A percentile compares a stretch with the other conserved stretches of the same genome.
These are phyloP conservation scores for Tylopilus sp. DNA, from an alignment of 1,284 basidiomycete species.

Conservation along the genomic window DNA sequence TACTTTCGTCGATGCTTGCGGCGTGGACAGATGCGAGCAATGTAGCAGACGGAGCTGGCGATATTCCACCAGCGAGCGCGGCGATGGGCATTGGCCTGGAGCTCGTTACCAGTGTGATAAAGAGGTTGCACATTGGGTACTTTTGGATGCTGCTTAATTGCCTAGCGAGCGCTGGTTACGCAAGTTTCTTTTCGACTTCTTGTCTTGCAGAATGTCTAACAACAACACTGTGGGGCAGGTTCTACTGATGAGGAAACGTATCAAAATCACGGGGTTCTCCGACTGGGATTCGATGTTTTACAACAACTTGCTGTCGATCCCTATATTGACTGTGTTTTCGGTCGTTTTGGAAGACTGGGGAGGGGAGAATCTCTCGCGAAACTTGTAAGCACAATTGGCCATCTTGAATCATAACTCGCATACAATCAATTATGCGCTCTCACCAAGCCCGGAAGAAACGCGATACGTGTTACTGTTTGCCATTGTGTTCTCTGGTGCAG, in stretches of 20 bases:
- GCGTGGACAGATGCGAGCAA: slow-evolving; percentile 86
- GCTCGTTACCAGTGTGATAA: slow-evolving; percentile 48
- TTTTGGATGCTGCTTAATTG: slow-evolving; percentile 98
- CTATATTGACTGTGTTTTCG: slow-evolving; percentile 82
- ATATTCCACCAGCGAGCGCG: slow-evolving; percentile 41
- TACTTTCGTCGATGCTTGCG: slow-evolving; percentile 93
- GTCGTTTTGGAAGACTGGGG: slow-evolving; percentile 92
- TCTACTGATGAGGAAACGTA: slow-evolving; percentile 93
- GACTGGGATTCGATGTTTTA: slow-evolving; percentile 99
- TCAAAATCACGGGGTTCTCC: slow-evolving; percentile 97
- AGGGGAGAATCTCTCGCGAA: slow-evolving; percentile 68
- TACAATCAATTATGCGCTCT: slow-evolving; percentile 2
- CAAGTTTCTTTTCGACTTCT: slow-evolving; percentile 40
- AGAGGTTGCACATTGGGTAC: slow-evolving; percentile 79
- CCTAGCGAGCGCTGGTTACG: slow-evolving; percentile 87
- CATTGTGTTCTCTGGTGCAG: slow-evolving; percentile 94
- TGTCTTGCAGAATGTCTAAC: slow-evolving; percentile 7
- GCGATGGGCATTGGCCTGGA: slow-evolving; percentile 40
- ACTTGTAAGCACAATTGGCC: slow-evolving; percentile 68
- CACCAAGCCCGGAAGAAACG: slow-evolving; percentile 74
- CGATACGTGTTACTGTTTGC: slow-evolving; percentile 80
- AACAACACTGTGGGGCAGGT: slow-evolving; percentile 49
- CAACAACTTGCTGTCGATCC: slow-evolving; percentile 95
- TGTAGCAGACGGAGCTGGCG: slow-evolving; percentile 40
- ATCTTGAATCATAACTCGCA: slow-evolving; percentile 5